Percentiles rank a stretch among this genome's conserved stretches.
Evolutionary conservation across 306 rosid genomes (phyloP).

Genomic region (Hippophae rhamnoides): DNA sequence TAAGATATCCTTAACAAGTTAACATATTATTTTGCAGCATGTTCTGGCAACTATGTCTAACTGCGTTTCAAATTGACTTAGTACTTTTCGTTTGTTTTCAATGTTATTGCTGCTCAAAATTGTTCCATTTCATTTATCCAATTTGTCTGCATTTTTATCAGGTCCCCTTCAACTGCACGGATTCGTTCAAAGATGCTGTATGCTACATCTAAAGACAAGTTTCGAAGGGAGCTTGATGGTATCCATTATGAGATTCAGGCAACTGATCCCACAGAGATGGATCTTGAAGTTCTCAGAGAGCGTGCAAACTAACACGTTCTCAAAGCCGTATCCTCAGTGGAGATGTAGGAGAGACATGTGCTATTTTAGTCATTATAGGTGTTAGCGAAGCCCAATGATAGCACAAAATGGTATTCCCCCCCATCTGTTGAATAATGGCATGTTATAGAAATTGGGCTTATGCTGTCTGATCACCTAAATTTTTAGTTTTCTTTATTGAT

Average conservation of each 20-base stretch:
- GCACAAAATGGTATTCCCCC: slow-evolving; percentile 13
- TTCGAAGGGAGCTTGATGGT: slow-evolving; percentile 80
- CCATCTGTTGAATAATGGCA: slow-evolving; percentile 35
- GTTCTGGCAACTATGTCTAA: background rate
- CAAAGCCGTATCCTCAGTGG: slow-evolving; percentile 17
- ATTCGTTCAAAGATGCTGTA: slow-evolving; percentile 94
- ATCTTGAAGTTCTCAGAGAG: slow-evolving; percentile 78
- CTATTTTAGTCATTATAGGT: slow-evolving; percentile 6
- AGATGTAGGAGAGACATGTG: background rate
- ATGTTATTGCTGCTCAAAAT: too few species aligned
- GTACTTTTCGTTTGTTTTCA: background rate
- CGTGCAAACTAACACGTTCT: slow-evolving; percentile 55
- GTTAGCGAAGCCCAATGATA: slow-evolving; percentile 21
- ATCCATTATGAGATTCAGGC: slow-evolving; percentile 97
- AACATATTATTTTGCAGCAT: background rate
- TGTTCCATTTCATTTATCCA: background rate
- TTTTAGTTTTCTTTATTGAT: slow-evolving; percentile 18
- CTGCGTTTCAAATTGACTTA: background rate
- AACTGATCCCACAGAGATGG: slow-evolving; percentile 94
- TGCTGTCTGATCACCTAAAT: slow-evolving; percentile 17
- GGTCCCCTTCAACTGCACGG: slow-evolving; percentile 80
- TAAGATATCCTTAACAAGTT: too few species aligned
- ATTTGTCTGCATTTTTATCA: slow-evolving; percentile 14
- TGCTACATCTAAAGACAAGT: slow-evolving; percentile 77
- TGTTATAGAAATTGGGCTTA: slow-evolving; percentile 25